Base-by-base conservation (phyloP, 129 eudicot species). In the Oenanthe sinensis region DNA sequence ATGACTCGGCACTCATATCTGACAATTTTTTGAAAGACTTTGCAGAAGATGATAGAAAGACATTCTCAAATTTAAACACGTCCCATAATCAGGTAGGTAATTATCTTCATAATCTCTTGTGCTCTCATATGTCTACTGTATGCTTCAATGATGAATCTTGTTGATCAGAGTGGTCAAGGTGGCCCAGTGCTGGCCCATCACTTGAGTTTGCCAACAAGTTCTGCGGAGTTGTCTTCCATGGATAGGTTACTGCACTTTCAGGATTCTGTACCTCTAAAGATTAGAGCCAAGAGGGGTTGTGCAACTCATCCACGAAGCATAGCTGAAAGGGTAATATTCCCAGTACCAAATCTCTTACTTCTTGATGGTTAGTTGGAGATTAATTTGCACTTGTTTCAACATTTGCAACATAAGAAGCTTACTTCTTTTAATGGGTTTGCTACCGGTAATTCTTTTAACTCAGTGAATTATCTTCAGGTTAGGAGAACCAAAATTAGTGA, bases 261-360 rank as follows among this genome's bases (percentile, higher is more conserved):
- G 82, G 97, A 92, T 80, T 76, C 95, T 8, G 97, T 87, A 44
- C 95, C 96, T 12, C 85, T 90, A 74, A 89, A 77, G 67, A 77
- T 89, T 47, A 81, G 97, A 81, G 99, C 99, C 9, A 96, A 91
- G 82, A 82, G 98, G 84, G 98, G 98, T 50, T 91, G 87, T 78
- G 98, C 98, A 40, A 95, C 98, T 84, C 99, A 96, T 79, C 99
- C 97, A 12, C 86, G 97, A 39, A 96, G 99, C 84, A 92, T 96
- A 58, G 99, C 97, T 4, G 99, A 95, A 84, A 88, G 99, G 92
- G 97, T 95, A 87, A 82, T 26, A 15, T 45, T 46, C 39, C 8
- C 14, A 46, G 39, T 45, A 24, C n/a, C 58, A 24, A 44, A 46
- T 74, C 2, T n/a, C 60, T 45, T 0, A 43, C 24, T 71, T 16